A percentile compares a stretch with the other conserved stretches of the same genome.
phyloP scores from a whole-genome alignment of 169 alveolate genomes.

The Eimeria acervulina region DNA sequence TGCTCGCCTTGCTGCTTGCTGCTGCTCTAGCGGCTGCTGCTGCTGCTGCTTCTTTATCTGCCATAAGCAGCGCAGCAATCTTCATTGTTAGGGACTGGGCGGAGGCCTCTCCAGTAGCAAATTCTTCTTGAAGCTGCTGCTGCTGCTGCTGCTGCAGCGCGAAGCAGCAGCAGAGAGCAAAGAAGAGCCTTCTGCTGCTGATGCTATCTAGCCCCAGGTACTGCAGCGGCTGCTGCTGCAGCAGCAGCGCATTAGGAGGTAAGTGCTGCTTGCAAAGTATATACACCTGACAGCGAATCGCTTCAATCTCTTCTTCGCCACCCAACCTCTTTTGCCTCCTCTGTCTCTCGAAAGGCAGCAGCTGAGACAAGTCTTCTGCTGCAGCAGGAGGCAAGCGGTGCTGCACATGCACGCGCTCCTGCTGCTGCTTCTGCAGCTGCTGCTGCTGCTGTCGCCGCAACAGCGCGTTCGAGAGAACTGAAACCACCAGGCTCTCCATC shows the following conservation, averaged over 20 bases:
- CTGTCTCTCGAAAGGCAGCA: constrained; percentile 37
- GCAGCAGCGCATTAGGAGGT: constrained; percentile 17
- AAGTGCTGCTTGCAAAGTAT: neutral
- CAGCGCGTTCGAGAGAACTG: neutral
- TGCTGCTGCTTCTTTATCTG: neutral
- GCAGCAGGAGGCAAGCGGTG: constrained; percentile 37
- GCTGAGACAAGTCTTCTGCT: neutral
- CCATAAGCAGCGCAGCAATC: neutral
- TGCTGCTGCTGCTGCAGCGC: constrained; percentile 60
- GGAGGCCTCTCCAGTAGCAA: neutral
- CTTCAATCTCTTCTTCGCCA: neutral
- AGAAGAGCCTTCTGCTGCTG: constrained; percentile 42
- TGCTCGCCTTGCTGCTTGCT: too few species aligned
- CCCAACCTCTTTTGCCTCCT: neutral
- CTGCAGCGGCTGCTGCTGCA: constrained; percentile 62
- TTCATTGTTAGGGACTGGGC: constrained; percentile 16
- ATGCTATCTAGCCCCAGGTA: constrained; percentile 36
- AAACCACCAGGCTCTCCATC: constrained; percentile 27
- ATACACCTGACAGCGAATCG: constrained; percentile 10
- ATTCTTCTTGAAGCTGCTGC: constrained; percentile 15
- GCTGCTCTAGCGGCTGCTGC: too few species aligned
- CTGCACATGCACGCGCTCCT: constrained; percentile 28
- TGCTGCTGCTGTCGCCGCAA: constrained; percentile 18
- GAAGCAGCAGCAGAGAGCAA: constrained; percentile 2
- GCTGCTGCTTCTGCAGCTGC: constrained; percentile 43